Evolutionary conservation across 305 asterid genomes (phyloP), one percentile per base, ranked within the genome.

Genomic region (Salvia sclarea): DNA sequence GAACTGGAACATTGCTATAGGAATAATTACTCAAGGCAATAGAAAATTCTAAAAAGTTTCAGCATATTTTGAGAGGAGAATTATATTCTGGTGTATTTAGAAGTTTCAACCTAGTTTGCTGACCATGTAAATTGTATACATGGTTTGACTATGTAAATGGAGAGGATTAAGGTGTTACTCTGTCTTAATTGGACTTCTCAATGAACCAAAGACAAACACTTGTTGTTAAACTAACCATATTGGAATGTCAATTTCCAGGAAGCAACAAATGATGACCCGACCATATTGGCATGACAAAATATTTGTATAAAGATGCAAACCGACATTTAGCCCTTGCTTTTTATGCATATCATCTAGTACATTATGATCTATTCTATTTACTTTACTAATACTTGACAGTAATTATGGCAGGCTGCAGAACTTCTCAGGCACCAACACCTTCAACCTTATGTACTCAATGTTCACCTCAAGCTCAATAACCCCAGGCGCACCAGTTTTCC

Each of bases 391-490:
- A 33, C 59, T 28, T 30, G 1, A 37, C 55, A 35, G 55, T 66
- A 33, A 57, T 60, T 64, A 63, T 73, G 75, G 68, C 93, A 92
- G 98, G 96, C 98, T 81, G 84, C 92, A 41, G 98, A 90, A 68
- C 95, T 92, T 81, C 98, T 92, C 73, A 82, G 87, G 83, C 87
- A 90, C 62, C 95, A 87, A 6, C 86, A 84, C 75, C 97, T 92
- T 74, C 96, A 88, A 70, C 90, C 88, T 4, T 82, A 86, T 80
- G 94, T 90, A 79, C 87, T 90, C 47, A 74, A 86, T 76, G 84
- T 84, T 73, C 91, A 90, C 79, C 94, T 92, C 72, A 87, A 88
- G 85, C 90, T 83, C 68, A 89, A 86, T 75, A 71, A 83, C 71
- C 98, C 96, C 21, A 78, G 87, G 79, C 88, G 88, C 65, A 83